phyloP scores from a whole-genome alignment of 495 filamentous ascomycete genomes.

The Gamarada debralockiae region DNA sequence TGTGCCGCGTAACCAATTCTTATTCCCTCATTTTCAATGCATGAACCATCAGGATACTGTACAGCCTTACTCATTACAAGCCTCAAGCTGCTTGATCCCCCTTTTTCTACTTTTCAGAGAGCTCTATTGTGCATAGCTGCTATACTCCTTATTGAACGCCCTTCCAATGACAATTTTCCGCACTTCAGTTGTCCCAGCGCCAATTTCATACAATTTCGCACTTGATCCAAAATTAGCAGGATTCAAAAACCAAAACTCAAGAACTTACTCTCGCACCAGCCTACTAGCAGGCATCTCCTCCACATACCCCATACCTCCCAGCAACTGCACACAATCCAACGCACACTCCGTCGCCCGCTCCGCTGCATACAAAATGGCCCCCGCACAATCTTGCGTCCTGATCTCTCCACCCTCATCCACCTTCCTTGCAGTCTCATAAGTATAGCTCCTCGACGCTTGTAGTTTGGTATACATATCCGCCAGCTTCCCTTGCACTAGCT shows the following conservation, averaged over 20 bases:
- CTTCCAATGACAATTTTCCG: slow-evolving; percentile 92
- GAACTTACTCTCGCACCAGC: slow-evolving; percentile 66
- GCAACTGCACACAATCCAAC: slow-evolving; percentile 86
- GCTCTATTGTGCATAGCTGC: slow-evolving; percentile 24
- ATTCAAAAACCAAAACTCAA: not conserved
- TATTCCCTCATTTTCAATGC: no score
- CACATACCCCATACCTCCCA: slow-evolving; percentile 94
- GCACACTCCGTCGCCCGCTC: slow-evolving; percentile 88
- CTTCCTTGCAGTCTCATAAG: slow-evolving; percentile 67
- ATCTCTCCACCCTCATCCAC: slow-evolving; percentile 71
- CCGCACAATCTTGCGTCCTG: slow-evolving; percentile 88
- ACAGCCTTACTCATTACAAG: no score
- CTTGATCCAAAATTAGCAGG: slow-evolving; percentile 20
- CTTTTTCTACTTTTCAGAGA: no score
- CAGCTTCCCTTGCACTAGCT: slow-evolving; percentile 88
- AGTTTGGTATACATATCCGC: slow-evolving; percentile 98
- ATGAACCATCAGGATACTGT: no score
- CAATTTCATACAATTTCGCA: slow-evolving; percentile 88
- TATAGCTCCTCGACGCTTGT: slow-evolving; percentile 76
- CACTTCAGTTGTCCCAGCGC: slow-evolving; percentile 92
- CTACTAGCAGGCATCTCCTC: slow-evolving; percentile 92
- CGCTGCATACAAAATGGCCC: slow-evolving; percentile 89
- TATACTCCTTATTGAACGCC: slow-evolving; percentile 89
- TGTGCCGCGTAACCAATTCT: no score
- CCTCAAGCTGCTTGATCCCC: no score